Percentiles rank a stretch among this genome's conserved stretches.
Conservation (phyloP, 441 rosid species). For the Gossypium gossypioides region DNA sequence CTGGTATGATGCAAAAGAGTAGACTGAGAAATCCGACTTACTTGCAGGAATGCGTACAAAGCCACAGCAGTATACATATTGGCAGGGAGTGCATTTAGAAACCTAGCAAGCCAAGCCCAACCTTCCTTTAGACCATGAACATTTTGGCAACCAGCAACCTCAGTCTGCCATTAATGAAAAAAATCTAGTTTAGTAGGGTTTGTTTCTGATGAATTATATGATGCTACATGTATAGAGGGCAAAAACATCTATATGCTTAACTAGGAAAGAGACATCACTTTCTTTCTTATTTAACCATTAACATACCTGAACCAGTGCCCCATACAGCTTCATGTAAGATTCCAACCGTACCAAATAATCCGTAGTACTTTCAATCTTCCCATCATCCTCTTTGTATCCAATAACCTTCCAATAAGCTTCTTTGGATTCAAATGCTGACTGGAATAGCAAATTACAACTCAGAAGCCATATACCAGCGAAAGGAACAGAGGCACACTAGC, state of each 20-base stretch:
- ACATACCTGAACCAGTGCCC: constrained; percentile 81
- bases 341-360: constrained; percentile 46
- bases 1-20: not conserved
- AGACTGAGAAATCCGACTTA: constrained; percentile 23
- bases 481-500: not conserved
- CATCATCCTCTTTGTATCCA: constrained; percentile 40
- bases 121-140: constrained; percentile 66
- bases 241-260: not conserved
- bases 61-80: constrained; percentile 64
- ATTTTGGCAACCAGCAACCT: constrained; percentile 40
- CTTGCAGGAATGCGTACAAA: constrained; percentile 60
- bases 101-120: constrained; percentile 88
- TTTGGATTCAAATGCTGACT: constrained; percentile 58
- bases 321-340: constrained; percentile 72
- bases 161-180: constrained; percentile 41
- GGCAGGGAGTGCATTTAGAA: constrained; percentile 55
- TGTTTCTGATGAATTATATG: not conserved
- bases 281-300: not conserved
- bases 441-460: constrained; percentile 16
- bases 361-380: constrained; percentile 35
- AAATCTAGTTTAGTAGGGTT: constrained; percentile 10
- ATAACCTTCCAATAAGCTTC: constrained; percentile 47
- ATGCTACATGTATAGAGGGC: not conserved
- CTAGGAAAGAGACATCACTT: not conserved
- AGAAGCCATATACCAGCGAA: not conserved